These are phyloP conservation scores for Pleurotus platypus DNA, from an alignment of 768 basidiomycete species.

Conservation along the genomic window DNA sequence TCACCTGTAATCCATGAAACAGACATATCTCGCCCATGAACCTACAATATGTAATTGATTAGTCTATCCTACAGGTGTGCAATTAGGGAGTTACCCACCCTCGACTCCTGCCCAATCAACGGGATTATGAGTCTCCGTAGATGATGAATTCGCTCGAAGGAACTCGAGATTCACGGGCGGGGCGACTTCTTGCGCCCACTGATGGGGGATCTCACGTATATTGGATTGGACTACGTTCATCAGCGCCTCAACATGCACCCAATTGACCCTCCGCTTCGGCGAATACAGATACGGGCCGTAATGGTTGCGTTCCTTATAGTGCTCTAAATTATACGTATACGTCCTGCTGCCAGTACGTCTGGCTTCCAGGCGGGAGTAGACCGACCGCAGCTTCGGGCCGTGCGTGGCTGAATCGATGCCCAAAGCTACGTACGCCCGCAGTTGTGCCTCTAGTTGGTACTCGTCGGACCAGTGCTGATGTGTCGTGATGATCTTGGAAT, in stretches of 20 bases:
- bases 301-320: conserved; percentile 44
- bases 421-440: conserved; percentile 42
- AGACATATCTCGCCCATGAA: conserved; percentile 71
- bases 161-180: conserved; percentile 53
- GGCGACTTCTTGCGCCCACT: conserved; percentile 27
- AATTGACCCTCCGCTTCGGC: conserved; percentile 42
- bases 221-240: conserved; percentile 52
- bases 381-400: conserved; percentile 15
- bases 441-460: conserved; percentile 21
- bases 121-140: conserved; percentile 26
- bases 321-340: conserved; percentile 62
- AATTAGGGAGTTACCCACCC: conserved; percentile 25
- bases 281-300: conserved; percentile 58
- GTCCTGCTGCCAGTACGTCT: conserved; percentile 48
- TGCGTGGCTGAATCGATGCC: conserved; percentile 45
- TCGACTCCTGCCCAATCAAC: conserved; percentile 75
- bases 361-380: conserved; percentile 21
- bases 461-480: conserved; percentile 3
- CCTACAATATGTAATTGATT: conserved; percentile 26
- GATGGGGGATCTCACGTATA: conserved; percentile 38
- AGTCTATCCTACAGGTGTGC: not conserved
- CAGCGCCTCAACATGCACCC: conserved; percentile 62
- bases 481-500: conserved; percentile 25
- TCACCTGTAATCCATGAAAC: conserved; percentile 77
- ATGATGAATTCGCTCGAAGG: conserved; percentile 52